A percentile compares a stretch with the other conserved stretches of the same genome.
Conservation (phyloP, 495 filamentous ascomycete species). For the Cenococcum geophilum region DNA sequence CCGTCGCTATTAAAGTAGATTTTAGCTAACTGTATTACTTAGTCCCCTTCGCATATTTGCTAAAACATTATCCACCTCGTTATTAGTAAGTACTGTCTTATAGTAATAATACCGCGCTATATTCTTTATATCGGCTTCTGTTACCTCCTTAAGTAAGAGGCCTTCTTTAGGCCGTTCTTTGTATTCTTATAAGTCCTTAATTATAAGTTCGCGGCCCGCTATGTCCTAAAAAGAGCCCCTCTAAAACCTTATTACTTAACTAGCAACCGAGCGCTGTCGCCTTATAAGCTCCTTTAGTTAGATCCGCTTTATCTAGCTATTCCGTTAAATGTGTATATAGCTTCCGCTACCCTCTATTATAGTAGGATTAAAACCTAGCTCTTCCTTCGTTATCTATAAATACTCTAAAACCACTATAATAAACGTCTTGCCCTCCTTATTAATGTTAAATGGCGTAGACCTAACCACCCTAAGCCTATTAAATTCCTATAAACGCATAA, state of each 20-base stretch:
- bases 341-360: too few species aligned
- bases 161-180: too few species aligned
- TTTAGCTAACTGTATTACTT: too few species aligned
- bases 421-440: too few species aligned
- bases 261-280: slow-evolving; percentile 22
- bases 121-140: too few species aligned
- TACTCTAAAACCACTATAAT: slow-evolving; percentile 15
- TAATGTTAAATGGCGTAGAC: too few species aligned
- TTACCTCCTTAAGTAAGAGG: too few species aligned
- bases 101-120: slow-evolving; percentile 39
- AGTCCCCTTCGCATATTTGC: slow-evolving; percentile 34
- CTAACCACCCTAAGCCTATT: slow-evolving; percentile 18
- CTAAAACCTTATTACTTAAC: slow-evolving; percentile 16
- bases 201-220: slow-evolving; percentile 13
- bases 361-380: slow-evolving; percentile 19
- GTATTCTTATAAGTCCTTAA: slow-evolving; percentile 31
- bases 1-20: slow-evolving; percentile 9
- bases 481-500: slow-evolving; percentile 25
- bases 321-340: too few species aligned
- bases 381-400: slow-evolving; percentile 22
- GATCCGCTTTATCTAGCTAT: slow-evolving; percentile 11
- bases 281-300: slow-evolving; percentile 15
- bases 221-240: slow-evolving; percentile 9
- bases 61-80: slow-evolving; percentile 33
- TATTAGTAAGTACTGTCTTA: slow-evolving; percentile 30